These are phyloP conservation scores for Penicillium coffeae DNA, from an alignment of 495 filamentous ascomycete species.

Conservation along the genomic window DNA sequence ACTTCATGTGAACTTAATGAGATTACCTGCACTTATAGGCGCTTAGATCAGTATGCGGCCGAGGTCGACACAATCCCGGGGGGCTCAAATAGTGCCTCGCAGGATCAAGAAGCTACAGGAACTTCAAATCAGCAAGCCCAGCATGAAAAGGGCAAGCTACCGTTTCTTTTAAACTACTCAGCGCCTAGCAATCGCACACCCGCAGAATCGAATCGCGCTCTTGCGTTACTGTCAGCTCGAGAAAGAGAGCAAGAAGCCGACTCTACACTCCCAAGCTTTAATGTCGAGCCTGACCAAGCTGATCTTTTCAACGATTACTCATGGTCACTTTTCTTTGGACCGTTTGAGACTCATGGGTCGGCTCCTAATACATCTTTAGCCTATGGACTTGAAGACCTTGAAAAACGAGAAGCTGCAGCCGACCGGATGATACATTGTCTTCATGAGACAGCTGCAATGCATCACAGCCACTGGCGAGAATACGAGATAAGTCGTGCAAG, in stretches of 20 bases:
- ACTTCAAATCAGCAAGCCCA: neutral
- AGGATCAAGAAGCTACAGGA: no score
- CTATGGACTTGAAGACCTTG: constrained; percentile 4
- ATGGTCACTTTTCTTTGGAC: constrained; percentile 11
- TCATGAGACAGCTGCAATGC: neutral
- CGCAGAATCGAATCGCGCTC: constrained; percentile 10
- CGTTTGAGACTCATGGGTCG: neutral
- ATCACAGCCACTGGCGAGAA: neutral
- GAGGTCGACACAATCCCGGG: neutral
- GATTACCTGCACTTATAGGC: constrained; percentile 3
- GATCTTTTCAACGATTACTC: constrained; percentile 11
- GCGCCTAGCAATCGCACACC: constrained; percentile 6
- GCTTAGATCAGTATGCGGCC: neutral
- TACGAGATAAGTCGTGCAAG: neutral
- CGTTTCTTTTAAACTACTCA: constrained; percentile 17
- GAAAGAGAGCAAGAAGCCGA: constrained; percentile 2
- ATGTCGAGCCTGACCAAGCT: constrained; percentile 2
- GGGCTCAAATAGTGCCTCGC: neutral
- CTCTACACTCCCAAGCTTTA: constrained; percentile 7
- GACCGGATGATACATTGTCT: constrained; percentile 5
- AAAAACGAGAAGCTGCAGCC: constrained; percentile 2
- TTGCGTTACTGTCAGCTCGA: constrained; percentile 9
- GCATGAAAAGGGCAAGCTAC: constrained; percentile 1
- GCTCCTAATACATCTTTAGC: neutral
- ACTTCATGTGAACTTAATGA: neutral